Base-by-base conservation (phyloP, 108 stramenopile genomes). In the Skeletonema tropicum region DNA sequence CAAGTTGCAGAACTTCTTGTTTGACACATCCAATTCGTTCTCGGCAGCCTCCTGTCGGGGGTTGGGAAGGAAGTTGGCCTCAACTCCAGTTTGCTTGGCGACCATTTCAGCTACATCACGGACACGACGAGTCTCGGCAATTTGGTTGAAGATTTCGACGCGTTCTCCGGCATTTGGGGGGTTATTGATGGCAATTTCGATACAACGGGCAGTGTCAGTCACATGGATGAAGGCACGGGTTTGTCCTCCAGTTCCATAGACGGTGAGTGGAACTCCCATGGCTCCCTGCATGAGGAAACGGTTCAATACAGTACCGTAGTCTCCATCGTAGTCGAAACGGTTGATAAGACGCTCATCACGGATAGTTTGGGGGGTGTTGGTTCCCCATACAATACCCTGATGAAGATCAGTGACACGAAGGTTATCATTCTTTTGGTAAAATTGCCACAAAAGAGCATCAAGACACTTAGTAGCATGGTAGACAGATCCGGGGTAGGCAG, bases 341-440 rank as follows among this genome's bases (percentile, higher is more conserved):
- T 98, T 98, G 76, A 98, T 76, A 31, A 98, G 90, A 64, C 97
- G 87, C 80, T 97, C 97, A 77, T 98, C 97, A 72, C 84, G 82
- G 70, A 92, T 74, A 46, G 98, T 98, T 84, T 98, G 97, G n/a
- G 92, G 89, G 12, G 98, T 98, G 93, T 98, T 98, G 57, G 97
- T 98, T 62, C 98, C 98, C 98, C 98, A 98, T n/a, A 98, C 98
- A 74, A 98, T 98, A 45, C 98, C 98, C 81, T 98, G 98, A 79
- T 98, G 98, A 62, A 98, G 89, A 79, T 98, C 98, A 41, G 98
- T 98, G 57, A 98, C 85, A 31, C 96, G 87, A 30, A 98, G 89
- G 17, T 92, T 82, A 71, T 98, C 97, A 83, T 98, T 98, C 93
- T 98, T 98, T 79, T 95, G 89, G 89, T 98, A 98, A 76, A 97